phyloP scores from a whole-genome alignment of 2,329 filamentous ascomycete species.

The Colletotrichum melonis region DNA sequence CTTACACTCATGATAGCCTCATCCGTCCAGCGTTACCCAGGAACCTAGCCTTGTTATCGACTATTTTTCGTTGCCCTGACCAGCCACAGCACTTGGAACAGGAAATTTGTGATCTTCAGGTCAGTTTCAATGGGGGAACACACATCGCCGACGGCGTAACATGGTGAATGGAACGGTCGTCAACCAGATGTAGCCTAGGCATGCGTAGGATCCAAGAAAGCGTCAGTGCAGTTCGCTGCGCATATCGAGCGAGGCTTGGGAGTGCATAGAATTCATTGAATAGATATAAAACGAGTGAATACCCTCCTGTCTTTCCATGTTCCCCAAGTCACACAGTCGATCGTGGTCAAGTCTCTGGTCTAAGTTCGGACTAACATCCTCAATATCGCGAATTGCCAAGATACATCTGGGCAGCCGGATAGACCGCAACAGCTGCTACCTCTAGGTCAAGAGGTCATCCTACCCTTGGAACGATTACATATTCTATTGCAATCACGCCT shows the following conservation, averaged over 20 bases:
- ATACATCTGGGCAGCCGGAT: not conserved
- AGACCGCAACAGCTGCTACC: not conserved
- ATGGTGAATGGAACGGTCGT: too few relatives aligned
- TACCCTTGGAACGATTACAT: not conserved
- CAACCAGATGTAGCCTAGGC: not conserved
- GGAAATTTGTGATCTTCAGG: too few relatives aligned
- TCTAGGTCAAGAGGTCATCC: not conserved
- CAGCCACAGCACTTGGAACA: not conserved
- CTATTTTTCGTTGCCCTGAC: not conserved
- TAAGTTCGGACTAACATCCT: not conserved
- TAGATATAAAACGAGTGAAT: not conserved
- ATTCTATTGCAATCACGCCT: not conserved
- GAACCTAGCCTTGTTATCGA: not conserved
- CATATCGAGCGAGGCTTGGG: not conserved
- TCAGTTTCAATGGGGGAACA: not conserved
- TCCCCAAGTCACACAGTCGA: not conserved
- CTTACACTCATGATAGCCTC: slow-evolving; percentile 27
- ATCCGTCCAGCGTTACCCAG: not conserved
- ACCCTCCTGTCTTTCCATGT: not conserved
- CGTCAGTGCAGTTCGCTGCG: not conserved
- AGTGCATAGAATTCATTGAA: accelerated
- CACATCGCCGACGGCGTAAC: not conserved
- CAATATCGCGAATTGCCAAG: not conserved
- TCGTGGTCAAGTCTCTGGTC: not conserved
- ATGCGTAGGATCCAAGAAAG: not conserved